phyloP scores from a whole-genome alignment of 2,329 filamentous ascomycete genomes.

The Ophiostoma himal-ulmi region DNA sequence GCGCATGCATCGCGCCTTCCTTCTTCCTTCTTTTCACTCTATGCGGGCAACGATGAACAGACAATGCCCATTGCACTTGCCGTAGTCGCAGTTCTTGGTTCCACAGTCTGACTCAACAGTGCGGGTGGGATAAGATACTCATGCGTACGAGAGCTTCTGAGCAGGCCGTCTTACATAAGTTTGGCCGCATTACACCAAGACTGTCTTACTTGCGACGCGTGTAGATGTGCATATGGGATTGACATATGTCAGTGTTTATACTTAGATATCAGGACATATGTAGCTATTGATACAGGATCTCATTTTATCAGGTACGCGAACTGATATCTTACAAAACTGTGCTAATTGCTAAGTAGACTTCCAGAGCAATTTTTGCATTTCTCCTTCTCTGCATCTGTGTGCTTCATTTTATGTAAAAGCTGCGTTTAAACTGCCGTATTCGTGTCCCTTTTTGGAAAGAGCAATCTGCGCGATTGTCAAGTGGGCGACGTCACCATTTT shows the following conservation, averaged over 20 bases:
- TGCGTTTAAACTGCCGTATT: constrained; percentile 6
- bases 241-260: not conserved
- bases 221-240: not conserved
- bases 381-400: not conserved
- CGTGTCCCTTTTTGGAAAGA: constrained; percentile 13
- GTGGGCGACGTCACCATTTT: constrained; percentile 22
- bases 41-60: not conserved
- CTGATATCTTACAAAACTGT: not conserved
- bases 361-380: not conserved
- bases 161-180: not conserved
- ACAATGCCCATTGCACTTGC: not conserved
- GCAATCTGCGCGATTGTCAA: constrained; percentile 15
- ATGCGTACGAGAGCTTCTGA: not conserved
- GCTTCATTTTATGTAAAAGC: not conserved
- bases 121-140: not conserved
- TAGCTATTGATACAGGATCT: not conserved
- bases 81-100: not conserved
- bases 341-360: not conserved
- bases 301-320: not conserved
- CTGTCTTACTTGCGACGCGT: constrained; percentile 1
- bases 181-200: not conserved
- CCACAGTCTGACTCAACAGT: not conserved
- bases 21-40: not conserved
- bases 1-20: not conserved
- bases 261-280: not conserved